phyloP scores from a whole-genome alignment of 2,329 filamentous ascomycete species.

The Sporothrix curviconia region DNA sequence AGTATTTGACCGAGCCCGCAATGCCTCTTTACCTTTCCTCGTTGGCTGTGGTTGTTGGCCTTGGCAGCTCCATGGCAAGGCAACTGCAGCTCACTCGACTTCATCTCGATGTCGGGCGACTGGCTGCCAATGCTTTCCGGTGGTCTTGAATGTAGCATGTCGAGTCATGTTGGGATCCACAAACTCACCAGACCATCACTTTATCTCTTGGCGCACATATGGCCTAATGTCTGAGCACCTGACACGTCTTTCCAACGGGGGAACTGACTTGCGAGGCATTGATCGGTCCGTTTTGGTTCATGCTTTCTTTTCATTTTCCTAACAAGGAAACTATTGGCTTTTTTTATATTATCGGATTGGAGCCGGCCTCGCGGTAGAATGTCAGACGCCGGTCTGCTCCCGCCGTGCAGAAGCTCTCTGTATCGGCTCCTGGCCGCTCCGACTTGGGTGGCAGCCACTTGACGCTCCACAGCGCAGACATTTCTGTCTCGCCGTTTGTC shows the following conservation, averaged over 20 bases:
- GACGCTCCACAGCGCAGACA: conserved; percentile 72
- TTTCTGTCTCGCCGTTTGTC: conserved; percentile 86
- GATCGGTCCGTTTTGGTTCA: too few species aligned
- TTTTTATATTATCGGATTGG: conserved; percentile 17
- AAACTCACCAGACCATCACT: too few species aligned
- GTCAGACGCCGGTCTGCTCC: conserved; percentile 69
- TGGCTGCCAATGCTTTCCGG: background rate
- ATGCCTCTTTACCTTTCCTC: background rate
- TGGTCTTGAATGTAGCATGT: background rate
- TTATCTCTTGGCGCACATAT: too few species aligned
- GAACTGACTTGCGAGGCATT: too few species aligned
- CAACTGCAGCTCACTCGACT: background rate
- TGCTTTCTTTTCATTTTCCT: background rate
- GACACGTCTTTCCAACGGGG: too few species aligned
- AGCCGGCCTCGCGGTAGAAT: conserved; percentile 71
- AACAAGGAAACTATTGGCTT: background rate
- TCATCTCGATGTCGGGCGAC: background rate
- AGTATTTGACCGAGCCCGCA: background rate
- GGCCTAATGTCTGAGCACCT: too few species aligned
- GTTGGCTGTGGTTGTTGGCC: background rate
- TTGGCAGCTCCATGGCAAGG: background rate
- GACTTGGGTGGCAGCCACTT: conserved; percentile 70
- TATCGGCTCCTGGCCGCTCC: conserved; percentile 33
- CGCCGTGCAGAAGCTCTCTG: conserved; percentile 68
- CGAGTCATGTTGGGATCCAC: too few species aligned